Evolutionary conservation across 331 rosid genomes (phyloP).

Genomic region (Malus hybrid): DNA sequence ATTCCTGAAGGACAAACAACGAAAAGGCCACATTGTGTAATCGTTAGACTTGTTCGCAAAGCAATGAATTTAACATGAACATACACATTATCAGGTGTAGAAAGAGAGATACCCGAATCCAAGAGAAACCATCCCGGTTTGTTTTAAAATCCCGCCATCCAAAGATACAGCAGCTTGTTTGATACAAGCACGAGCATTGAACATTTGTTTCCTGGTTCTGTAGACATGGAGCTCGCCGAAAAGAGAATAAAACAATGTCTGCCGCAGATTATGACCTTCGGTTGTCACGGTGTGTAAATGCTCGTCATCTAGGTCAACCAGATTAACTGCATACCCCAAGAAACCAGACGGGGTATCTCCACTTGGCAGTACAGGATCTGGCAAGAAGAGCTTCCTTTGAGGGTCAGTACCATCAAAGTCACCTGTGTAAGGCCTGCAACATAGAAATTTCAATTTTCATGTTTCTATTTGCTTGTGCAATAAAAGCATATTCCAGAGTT

Average conservation of each 20-base stretch:
- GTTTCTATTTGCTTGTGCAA: not conserved
- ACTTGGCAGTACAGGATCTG: slow-evolving; percentile 27
- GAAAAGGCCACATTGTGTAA: not conserved
- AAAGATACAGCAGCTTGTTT: slow-evolving; percentile 63
- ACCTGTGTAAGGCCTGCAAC: slow-evolving; percentile 48
- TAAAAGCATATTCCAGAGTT: not conserved
- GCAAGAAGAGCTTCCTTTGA: slow-evolving; percentile 55
- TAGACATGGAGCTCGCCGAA: slow-evolving; percentile 69
- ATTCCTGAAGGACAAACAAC: slow-evolving; percentile 16
- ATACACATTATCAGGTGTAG: not conserved
- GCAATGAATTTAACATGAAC: not conserved
- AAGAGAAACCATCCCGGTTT: slow-evolving; percentile 39
- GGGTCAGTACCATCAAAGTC: slow-evolving; percentile 18
- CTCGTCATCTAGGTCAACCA: slow-evolving; percentile 42
- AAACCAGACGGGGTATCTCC: slow-evolving; percentile 51
- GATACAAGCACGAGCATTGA: slow-evolving; percentile 47
- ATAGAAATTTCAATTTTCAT: not conserved
- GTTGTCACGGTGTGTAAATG: slow-evolving; percentile 33
- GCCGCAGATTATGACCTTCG: slow-evolving; percentile 55
- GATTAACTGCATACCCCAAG: slow-evolving; percentile 67
- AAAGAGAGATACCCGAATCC: slow-evolving; percentile 40
- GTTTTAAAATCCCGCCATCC: slow-evolving; percentile 66
- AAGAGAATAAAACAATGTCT: slow-evolving; percentile 56
- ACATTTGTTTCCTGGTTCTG: slow-evolving; percentile 44
- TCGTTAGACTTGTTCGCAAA: not conserved